Base-by-base conservation (phyloP, 768 basidiomycete genomes). In the Trametes meyenii region DNA sequence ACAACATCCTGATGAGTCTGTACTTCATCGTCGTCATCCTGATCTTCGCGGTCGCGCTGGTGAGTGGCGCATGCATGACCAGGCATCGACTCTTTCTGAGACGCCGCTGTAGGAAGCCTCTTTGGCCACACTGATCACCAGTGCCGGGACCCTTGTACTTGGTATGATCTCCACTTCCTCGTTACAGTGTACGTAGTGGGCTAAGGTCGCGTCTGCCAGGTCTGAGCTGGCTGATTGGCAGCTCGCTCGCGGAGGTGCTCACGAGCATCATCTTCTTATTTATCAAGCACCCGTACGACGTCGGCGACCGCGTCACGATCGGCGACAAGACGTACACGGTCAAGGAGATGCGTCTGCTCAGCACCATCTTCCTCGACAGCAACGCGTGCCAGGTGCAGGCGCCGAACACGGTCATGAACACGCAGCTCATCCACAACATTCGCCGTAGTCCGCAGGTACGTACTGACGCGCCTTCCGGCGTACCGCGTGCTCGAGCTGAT, bases 241-340 rank as follows among this genome's bases (percentile, higher is more conserved):
- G 81, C 46, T 90, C 86, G 55, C 79, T 91, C 62, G 84, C 90
- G 63, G 92, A 94, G 73, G 85, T 95, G 46, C 79, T 96, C 57
- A 85, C 85, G 5, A 88, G 88, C 60, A 92, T 94, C 72, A 94
- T 96, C 70, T 96, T 97, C 82, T 79, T 97, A 29, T 95, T 96
- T 75, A 81, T 94, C 73, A 92, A 92, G 69, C 88, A 90, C 70
- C 89, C 88, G 0, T 90, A 87, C 78, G 90, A 92, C 72, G 90
- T 92, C 24, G 89, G 89, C 24, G 92, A 94, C 74, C 76, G 88
- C 48, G 81, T 96, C 51, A 76, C 74, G 52, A 63, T 88, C 48
- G 61, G 77, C 55, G 79, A 78, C 26, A 76, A 80, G 36, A 77
- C 70, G 8, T 94, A 90, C 71, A 90, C 89, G 0, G 92, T 96